phyloP scores from a whole-genome alignment of 345 rosid species.

The Erodium maritimum region DNA sequence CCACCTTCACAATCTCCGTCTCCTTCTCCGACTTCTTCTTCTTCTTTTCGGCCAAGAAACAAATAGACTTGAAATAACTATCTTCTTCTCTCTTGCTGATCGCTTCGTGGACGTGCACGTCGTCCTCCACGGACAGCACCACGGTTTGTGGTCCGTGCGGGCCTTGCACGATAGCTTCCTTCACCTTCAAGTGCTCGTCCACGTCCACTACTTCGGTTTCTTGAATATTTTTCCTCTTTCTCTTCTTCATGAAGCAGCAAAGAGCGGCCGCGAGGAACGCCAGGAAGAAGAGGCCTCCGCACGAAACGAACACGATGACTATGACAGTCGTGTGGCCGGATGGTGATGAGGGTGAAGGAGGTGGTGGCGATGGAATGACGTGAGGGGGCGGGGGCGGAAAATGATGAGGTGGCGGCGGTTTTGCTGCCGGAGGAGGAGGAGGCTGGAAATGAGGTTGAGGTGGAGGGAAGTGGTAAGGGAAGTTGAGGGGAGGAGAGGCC shows the following conservation, averaged over 20 bases:
- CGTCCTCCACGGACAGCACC: constrained; percentile 44
- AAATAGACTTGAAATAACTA: background rate
- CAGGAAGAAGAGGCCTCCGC: constrained; percentile 42
- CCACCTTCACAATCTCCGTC: no score
- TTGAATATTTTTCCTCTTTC: constrained; percentile 20
- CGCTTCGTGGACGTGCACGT: constrained; percentile 33
- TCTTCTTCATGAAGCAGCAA: constrained; percentile 36
- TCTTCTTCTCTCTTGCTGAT: constrained; percentile 24
- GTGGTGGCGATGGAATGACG: constrained; percentile 8
- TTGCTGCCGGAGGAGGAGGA: constrained; percentile 10
- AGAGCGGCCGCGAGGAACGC: constrained; percentile 34
- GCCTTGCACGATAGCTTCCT: constrained; percentile 39
- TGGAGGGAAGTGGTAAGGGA: constrained; percentile 16
- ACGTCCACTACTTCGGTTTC: constrained; percentile 23
- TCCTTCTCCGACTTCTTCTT: no score
- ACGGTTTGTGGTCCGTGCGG: constrained; percentile 36
- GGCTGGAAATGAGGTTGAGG: constrained; percentile 7
- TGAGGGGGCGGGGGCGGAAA: constrained; percentile 15
- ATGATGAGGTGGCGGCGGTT: constrained; percentile 7
- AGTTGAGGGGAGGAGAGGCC: constrained; percentile 29
- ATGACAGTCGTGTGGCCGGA: constrained; percentile 32
- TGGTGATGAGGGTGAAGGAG: constrained; percentile 33
- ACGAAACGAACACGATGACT: constrained; percentile 42
- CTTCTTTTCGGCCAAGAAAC: no score
- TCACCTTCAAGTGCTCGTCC: constrained; percentile 48